Percentiles rank a stretch among this genome's conserved stretches.
phyloP scores from a whole-genome alignment of 2,329 filamentous ascomycete species.

The Claviceps maximensis region DNA sequence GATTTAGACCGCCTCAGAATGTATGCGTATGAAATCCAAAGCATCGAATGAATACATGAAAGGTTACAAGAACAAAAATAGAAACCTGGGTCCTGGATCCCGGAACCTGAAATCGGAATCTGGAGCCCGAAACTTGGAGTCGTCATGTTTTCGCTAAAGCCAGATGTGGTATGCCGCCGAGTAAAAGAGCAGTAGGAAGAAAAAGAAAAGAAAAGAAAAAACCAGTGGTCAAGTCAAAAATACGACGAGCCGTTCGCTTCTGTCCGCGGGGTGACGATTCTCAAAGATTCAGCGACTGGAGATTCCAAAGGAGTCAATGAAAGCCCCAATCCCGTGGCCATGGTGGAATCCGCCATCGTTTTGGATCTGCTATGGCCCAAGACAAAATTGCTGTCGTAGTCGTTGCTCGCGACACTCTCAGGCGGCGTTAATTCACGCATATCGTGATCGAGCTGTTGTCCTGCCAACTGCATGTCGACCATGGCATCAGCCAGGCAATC shows the following conservation, averaged over 20 bases:
- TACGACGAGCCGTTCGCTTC: conserved; percentile 9
- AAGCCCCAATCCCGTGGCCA: conserved; percentile 13
- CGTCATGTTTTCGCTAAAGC: not conserved
- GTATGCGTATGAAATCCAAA: not conserved
- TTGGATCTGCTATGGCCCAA: conserved; percentile 23
- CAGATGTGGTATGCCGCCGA: not conserved
- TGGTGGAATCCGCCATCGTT: conserved; percentile 14
- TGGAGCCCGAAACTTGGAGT: not conserved
- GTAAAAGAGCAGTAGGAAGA: not conserved
- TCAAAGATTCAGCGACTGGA: not conserved
- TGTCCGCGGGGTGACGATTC: conserved; percentile 10
- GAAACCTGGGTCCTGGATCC: not conserved
- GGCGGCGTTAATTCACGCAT: conserved; percentile 17
- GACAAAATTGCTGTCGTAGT: conserved; percentile 16
- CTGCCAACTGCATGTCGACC: conserved; percentile 51
- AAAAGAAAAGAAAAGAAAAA: not conserved
- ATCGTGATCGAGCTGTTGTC: conserved; percentile 16
- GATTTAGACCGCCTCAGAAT: not conserved
- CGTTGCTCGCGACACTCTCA: conserved; percentile 15
- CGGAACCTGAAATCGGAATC: not conserved
- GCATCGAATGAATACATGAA: not conserved
- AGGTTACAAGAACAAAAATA: not conserved
- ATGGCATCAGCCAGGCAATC: conserved; percentile 45
- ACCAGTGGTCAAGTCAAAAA: not conserved
- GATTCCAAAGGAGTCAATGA: conserved; percentile 14